These are phyloP conservation scores for Calocera viscosa DNA, from an alignment of 768 basidiomycete species.

Conservation along the genomic window DNA sequence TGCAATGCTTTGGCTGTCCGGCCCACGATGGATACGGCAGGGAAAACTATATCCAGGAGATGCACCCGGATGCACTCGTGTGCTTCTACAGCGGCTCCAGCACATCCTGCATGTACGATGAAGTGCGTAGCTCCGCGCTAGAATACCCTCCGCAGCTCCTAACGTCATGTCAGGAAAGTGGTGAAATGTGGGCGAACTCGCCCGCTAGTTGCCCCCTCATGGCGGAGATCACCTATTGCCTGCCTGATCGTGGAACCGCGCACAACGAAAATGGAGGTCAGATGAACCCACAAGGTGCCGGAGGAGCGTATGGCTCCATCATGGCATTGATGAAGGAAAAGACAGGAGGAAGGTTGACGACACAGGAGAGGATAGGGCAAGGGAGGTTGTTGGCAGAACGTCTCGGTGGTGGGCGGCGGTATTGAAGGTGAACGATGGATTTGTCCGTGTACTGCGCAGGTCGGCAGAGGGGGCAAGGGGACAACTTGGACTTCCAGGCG, in stretches of 20 bases:
- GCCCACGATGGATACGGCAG: neutral
- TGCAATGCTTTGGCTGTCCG: neutral
- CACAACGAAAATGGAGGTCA: neutral
- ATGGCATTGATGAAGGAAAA: slow-evolving; percentile 6
- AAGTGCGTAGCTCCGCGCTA: neutral
- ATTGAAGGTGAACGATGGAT: neutral
- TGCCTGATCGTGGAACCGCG: neutral
- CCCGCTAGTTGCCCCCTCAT: neutral
- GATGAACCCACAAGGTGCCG: neutral
- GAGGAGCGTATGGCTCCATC: neutral
- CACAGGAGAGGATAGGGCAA: neutral
- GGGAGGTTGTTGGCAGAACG: neutral
- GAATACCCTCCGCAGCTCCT: neutral
- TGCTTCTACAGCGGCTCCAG: slow-evolving; percentile 3
- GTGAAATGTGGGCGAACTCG: neutral
- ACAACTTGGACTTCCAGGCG: neutral
- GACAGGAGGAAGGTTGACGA: neutral
- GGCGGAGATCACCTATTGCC: neutral
- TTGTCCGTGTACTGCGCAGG: too few relatives aligned
- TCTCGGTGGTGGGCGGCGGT: neutral
- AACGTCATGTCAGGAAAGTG: neutral
- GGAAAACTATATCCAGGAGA: slow-evolving; percentile 5
- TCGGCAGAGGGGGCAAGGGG: neutral
- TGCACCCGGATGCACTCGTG: neutral
- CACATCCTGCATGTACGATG: neutral